These are phyloP conservation scores for Curvularia sp. DNA, from an alignment of 2,329 filamentous ascomycete genomes.

Conservation along the genomic window DNA sequence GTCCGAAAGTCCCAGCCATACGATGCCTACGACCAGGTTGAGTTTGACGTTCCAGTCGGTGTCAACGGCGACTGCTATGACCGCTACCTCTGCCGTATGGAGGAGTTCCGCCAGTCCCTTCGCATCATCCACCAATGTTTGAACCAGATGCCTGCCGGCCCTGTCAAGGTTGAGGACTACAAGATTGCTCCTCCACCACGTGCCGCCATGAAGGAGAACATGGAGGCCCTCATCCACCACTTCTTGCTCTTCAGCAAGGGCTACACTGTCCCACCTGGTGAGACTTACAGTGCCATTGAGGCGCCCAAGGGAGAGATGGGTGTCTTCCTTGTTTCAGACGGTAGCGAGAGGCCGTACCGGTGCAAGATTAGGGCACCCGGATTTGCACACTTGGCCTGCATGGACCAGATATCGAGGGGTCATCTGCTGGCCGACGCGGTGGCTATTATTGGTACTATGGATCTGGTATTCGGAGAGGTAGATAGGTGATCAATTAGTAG, in stretches of 20 bases:
- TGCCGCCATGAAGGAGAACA: constrained; percentile 99
- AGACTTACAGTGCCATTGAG: constrained; percentile 98
- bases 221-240: constrained; percentile 99
- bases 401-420: constrained; percentile 91
- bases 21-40: constrained; percentile 96
- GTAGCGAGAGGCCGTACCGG: constrained; percentile 93
- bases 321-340: constrained; percentile 94
- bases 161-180: constrained; percentile 96
- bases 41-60: constrained; percentile 97
- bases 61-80: constrained; percentile 99
- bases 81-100: constrained; percentile 98
- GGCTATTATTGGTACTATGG: constrained; percentile 77
- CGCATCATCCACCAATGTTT: constrained; percentile 98
- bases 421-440: constrained; percentile 96
- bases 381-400: constrained; percentile 92
- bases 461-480: constrained; percentile 50
- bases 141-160: constrained; percentile 97
- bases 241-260: constrained; percentile 99
- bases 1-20: constrained; percentile 96
- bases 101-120: constrained; percentile 97
- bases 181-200: constrained; percentile 97
- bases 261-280: constrained; percentile 93
- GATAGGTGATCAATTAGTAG: too few relatives aligned
- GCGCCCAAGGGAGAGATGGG: constrained; percentile 99
- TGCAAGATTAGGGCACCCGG: constrained; percentile 97